A percentile compares a stretch with the other conserved stretches of the same genome.
Evolutionary conservation across 345 rosid species (phyloP).

Genomic region (Eucalyptus coolabah): DNA sequence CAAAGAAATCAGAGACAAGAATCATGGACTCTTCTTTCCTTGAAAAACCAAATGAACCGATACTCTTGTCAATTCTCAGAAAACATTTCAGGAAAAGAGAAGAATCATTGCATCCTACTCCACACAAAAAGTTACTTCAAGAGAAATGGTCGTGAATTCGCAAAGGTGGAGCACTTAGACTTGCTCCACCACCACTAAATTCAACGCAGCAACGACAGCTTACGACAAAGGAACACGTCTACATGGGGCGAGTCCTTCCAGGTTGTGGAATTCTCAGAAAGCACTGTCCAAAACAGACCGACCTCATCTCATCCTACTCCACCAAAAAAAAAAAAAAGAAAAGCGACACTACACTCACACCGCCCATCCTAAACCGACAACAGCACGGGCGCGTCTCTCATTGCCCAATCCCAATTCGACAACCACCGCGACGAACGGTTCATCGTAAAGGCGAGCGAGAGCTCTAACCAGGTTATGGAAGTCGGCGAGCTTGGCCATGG

Average conservation of each 20-base stretch:
- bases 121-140: neutral
- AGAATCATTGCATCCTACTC: neutral
- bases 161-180: neutral
- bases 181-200: neutral
- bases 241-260: neutral
- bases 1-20: neutral
- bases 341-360: neutral
- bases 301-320: neutral
- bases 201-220: neutral
- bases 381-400: neutral
- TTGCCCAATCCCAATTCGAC: neutral
- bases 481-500: constrained; percentile 98
- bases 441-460: neutral
- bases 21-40: neutral
- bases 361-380: neutral
- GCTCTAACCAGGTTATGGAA: constrained; percentile 61
- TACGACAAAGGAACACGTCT: neutral
- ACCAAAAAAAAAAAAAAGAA: neutral
- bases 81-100: neutral
- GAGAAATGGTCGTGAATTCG: neutral
- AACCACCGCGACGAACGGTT: neutral
- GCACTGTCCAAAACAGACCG: neutral
- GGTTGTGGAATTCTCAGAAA: neutral
- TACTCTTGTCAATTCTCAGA: neutral
- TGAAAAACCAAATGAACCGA: neutral